Percentiles rank a stretch among this genome's conserved stretches.
Evolutionary conservation across 257 asterid species (phyloP).

Genomic region (Penstemon barbatus): DNA sequence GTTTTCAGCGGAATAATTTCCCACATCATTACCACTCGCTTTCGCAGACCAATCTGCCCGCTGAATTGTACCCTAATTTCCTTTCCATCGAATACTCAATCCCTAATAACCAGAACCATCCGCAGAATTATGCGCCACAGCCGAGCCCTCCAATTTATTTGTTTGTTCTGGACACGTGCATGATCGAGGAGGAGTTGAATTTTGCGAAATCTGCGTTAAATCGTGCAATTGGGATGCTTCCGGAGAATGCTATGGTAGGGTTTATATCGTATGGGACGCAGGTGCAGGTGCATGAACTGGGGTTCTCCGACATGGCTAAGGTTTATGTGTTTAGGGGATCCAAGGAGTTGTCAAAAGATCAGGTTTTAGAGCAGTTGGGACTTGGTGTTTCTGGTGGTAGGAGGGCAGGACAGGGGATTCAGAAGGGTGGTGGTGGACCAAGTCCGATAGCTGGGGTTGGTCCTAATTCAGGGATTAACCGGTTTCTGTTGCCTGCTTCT

Average conservation of each 20-base stretch:
- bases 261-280: conserved; percentile 91
- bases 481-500: conserved; percentile 85
- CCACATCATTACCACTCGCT: conserved; percentile 70
- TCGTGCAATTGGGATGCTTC: conserved; percentile 82
- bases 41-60: conserved; percentile 75
- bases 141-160: conserved; percentile 53
- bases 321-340: conserved; percentile 87
- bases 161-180: conserved; percentile 86
- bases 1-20: conserved; percentile 82
- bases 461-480: conserved; percentile 55
- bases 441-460: conserved; percentile 47
- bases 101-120: conserved; percentile 53
- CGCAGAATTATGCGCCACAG: conserved; percentile 38
- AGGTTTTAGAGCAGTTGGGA: conserved; percentile 88
- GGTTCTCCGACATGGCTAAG: conserved; percentile 84
- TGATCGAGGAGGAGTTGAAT: conserved; percentile 89
- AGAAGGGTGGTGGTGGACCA: conserved; percentile 59
- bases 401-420: conserved; percentile 50
- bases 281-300: conserved; percentile 95
- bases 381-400: conserved; percentile 54
- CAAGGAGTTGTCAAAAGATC: conserved; percentile 78
- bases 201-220: conserved; percentile 82
- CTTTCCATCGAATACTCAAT: conserved; percentile 69
- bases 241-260: conserved; percentile 95
- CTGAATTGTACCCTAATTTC: conserved; percentile 80